These are phyloP conservation scores for Talaromyces piceae DNA, from an alignment of 2,329 filamentous ascomycete genomes.

Conservation along the genomic window DNA sequence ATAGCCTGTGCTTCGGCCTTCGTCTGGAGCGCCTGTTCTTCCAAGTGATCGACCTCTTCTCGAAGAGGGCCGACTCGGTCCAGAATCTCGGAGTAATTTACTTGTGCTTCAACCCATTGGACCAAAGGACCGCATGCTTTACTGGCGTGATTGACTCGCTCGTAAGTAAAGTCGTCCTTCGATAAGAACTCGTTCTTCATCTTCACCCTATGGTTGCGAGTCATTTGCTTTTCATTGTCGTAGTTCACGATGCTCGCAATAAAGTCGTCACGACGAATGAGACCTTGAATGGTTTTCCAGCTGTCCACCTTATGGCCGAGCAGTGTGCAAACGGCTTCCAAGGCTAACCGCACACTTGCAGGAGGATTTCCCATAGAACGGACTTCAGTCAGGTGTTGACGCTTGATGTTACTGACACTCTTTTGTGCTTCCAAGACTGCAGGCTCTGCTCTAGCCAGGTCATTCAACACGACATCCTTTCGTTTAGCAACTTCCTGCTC, in stretches of 20 bases:
- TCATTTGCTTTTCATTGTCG: slow-evolving; percentile 94
- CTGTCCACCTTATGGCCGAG: slow-evolving; percentile 82
- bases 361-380: slow-evolving; percentile 94
- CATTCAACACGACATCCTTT: slow-evolving; percentile 74
- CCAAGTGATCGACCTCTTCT: slow-evolving; percentile 78
- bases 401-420: slow-evolving; percentile 97
- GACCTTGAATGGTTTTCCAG: slow-evolving; percentile 85
- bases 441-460: slow-evolving; percentile 85
- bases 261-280: slow-evolving; percentile 89
- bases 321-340: slow-evolving; percentile 94
- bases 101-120: slow-evolving; percentile 94
- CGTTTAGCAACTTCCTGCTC: slow-evolving; percentile 79
- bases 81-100: slow-evolving; percentile 95
- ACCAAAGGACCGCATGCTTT: slow-evolving; percentile 95
- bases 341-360: slow-evolving; percentile 77
- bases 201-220: slow-evolving; percentile 66
- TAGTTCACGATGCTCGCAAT: slow-evolving; percentile 97
- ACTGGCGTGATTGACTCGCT: slow-evolving; percentile 90
- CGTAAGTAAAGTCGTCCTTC: slow-evolving; percentile 91
- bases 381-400: slow-evolving; percentile 93
- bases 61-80: slow-evolving; percentile 88
- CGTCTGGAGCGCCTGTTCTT: slow-evolving; percentile 82
- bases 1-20: slow-evolving; percentile 91
- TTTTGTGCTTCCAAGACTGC: slow-evolving; percentile 88
- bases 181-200: slow-evolving; percentile 91